These are phyloP conservation scores for Creolimax fragrantissima DNA, from an alignment of 78 protist species.

Conservation along the genomic window DNA sequence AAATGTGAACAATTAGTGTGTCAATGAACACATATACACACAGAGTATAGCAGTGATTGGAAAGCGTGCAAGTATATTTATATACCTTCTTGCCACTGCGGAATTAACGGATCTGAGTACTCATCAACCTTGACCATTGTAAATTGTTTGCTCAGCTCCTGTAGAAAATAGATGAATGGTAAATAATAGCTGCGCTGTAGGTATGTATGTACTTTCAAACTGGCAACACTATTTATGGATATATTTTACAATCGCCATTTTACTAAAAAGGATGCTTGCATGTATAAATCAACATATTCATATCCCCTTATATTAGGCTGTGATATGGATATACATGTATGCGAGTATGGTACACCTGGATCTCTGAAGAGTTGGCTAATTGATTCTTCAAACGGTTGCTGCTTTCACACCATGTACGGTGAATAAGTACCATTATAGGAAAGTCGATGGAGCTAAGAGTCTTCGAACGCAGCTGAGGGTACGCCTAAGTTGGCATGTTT, in stretches of 20 bases:
- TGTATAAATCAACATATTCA: background rate
- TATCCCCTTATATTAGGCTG: too few species aligned
- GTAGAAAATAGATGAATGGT: background rate
- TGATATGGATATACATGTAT: background rate
- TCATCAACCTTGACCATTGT: background rate
- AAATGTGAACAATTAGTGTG: too few species aligned
- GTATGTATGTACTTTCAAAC: too few species aligned
- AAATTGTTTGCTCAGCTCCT: background rate
- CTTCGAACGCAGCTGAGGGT: background rate
- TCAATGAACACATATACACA: too few species aligned
- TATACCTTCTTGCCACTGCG: background rate
- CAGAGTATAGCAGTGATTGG: too few species aligned
- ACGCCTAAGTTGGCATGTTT: background rate
- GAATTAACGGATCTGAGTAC: background rate
- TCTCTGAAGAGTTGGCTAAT: background rate
- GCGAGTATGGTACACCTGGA: background rate
- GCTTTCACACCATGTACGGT: background rate
- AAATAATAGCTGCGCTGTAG: background rate
- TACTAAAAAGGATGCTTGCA: background rate
- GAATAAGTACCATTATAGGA: background rate
- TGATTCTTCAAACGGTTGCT: background rate
- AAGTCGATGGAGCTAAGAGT: background rate
- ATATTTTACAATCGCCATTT: background rate
- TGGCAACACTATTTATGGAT: too few species aligned
- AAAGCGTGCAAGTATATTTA: too few species aligned